Percentiles rank a stretch among this genome's conserved stretches.
Evolutionary conservation across 2,329 filamentous ascomycete species (phyloP).

Genomic region (Cadophora luteo-olivacea): DNA sequence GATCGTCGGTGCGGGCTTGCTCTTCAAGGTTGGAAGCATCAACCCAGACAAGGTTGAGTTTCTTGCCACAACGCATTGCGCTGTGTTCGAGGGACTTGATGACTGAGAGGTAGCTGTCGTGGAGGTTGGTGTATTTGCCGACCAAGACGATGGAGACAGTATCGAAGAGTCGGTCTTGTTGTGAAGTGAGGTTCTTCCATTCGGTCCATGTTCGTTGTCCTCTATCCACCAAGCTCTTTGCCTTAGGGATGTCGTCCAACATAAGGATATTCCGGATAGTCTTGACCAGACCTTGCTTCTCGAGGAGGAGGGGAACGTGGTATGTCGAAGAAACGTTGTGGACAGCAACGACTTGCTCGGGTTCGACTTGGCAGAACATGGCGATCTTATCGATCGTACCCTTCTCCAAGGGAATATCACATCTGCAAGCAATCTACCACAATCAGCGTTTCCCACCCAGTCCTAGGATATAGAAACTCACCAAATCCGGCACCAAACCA

Average conservation of each 20-base stretch:
- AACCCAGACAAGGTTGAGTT: constrained; percentile 82
- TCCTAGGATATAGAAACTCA: constrained; percentile 18
- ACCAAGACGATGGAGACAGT: constrained; percentile 84
- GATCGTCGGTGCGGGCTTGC: constrained; percentile 63
- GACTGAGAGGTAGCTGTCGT: constrained; percentile 86
- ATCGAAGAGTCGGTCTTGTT: constrained; percentile 70
- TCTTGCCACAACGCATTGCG: constrained; percentile 83
- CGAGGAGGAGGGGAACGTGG: constrained; percentile 90
- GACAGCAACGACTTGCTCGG: constrained; percentile 86
- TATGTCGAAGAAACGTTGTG: constrained; percentile 90
- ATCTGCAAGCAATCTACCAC: constrained; percentile 87
- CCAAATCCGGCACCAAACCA: constrained; percentile 40
- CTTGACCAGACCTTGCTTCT: constrained; percentile 77
- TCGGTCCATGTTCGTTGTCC: constrained; percentile 76
- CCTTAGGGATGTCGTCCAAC: constrained; percentile 62
- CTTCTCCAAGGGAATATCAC: constrained; percentile 76
- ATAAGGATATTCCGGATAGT: constrained; percentile 71
- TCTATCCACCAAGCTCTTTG: constrained; percentile 61
- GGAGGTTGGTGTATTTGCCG: constrained; percentile 86
- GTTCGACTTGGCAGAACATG: constrained; percentile 84
- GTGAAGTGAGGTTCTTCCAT: constrained; percentile 76
- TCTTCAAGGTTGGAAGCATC: constrained; percentile 86
- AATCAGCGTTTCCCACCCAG: constrained; percentile 19
- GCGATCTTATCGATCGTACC: constrained; percentile 86
- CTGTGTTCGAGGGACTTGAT: constrained; percentile 90